These are phyloP conservation scores for Zarea fungicola DNA, from an alignment of 2,329 filamentous ascomycete genomes.

Conservation along the genomic window DNA sequence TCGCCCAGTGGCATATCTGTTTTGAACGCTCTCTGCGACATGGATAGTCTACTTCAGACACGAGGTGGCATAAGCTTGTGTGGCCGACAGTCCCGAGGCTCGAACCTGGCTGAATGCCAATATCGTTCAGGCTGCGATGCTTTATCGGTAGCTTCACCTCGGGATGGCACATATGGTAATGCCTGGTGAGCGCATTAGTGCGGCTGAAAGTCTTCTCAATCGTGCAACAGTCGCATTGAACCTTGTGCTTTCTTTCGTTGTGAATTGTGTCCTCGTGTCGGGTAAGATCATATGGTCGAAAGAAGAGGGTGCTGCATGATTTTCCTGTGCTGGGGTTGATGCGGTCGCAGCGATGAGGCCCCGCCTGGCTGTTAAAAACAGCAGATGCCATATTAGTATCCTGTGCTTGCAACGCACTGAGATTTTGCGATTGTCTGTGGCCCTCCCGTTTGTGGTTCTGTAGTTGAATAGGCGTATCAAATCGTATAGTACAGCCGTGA, in stretches of 20 bases:
- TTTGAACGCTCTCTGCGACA: no score
- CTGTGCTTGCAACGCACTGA: conserved; percentile 22
- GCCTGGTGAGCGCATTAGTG: conserved; percentile 87
- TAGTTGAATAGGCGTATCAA: conserved; percentile 78
- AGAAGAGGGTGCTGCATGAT: conserved; percentile 91
- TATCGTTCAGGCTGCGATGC: conserved; percentile 28
- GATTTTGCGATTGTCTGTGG: conserved; percentile 67
- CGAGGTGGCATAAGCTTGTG: no score
- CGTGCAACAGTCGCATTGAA: conserved; percentile 84
- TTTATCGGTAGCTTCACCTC: conserved; percentile 76
- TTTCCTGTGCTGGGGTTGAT: conserved; percentile 95
- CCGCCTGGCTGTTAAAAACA: conserved; percentile 78
- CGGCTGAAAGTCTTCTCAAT: conserved; percentile 97
- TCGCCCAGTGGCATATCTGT: no score
- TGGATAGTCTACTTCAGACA: no score
- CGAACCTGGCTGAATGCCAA: background rate
- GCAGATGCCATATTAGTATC: conserved; percentile 42
- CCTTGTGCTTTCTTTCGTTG: conserved; percentile 90
- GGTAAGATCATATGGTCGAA: conserved; percentile 91
- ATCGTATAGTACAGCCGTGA: conserved; percentile 81
- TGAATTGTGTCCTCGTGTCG: conserved; percentile 97
- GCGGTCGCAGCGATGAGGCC: conserved; percentile 86
- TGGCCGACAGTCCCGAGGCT: no score
- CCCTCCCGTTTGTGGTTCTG: conserved; percentile 96
- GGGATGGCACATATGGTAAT: conserved; percentile 91